Evolutionary conservation across 2,329 filamentous ascomycete species (phyloP).

Genomic region (Pestalotiopsis sp.): DNA sequence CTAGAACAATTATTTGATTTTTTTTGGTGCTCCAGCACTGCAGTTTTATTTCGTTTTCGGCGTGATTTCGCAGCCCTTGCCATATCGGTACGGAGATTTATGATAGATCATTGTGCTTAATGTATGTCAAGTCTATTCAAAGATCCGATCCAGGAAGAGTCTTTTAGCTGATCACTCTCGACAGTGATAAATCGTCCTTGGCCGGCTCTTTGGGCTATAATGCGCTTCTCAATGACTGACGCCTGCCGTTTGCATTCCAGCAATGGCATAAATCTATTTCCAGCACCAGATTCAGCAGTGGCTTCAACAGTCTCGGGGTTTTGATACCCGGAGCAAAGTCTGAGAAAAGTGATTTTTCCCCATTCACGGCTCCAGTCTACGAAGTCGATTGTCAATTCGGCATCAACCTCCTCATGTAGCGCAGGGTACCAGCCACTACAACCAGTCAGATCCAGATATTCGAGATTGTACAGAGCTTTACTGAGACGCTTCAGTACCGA

Average conservation of each 20-base stretch:
- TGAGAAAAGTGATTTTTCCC: constrained; percentile 53
- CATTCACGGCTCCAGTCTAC: constrained; percentile 59
- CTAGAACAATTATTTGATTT: too few species aligned
- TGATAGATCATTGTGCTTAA: background rate
- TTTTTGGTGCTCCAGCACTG: too few species aligned
- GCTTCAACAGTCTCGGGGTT: too few species aligned
- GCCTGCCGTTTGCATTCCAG: constrained; percentile 41
- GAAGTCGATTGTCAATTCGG: constrained; percentile 39
- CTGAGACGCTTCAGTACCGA: constrained; percentile 58
- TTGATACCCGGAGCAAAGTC: constrained; percentile 47
- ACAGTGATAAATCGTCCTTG: constrained; percentile 53
- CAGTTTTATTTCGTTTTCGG: too few species aligned
- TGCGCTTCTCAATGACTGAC: constrained; percentile 48
- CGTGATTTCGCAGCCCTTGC: too few species aligned
- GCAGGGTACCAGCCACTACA: constrained; percentile 59
- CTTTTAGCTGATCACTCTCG: constrained; percentile 39
- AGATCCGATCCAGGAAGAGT: background rate
- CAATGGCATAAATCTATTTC: constrained; percentile 36
- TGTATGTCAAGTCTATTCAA: background rate
- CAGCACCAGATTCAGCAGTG: constrained; percentile 19
- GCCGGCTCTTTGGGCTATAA: constrained; percentile 48
- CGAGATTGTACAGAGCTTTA: constrained; percentile 57
- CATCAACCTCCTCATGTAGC: constrained; percentile 43
- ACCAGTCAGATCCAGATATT: constrained; percentile 64
- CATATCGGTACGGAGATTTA: too few species aligned